Base-by-base conservation (phyloP, 78 protist genomes). In the Cyanophora paradoxa region DNA sequence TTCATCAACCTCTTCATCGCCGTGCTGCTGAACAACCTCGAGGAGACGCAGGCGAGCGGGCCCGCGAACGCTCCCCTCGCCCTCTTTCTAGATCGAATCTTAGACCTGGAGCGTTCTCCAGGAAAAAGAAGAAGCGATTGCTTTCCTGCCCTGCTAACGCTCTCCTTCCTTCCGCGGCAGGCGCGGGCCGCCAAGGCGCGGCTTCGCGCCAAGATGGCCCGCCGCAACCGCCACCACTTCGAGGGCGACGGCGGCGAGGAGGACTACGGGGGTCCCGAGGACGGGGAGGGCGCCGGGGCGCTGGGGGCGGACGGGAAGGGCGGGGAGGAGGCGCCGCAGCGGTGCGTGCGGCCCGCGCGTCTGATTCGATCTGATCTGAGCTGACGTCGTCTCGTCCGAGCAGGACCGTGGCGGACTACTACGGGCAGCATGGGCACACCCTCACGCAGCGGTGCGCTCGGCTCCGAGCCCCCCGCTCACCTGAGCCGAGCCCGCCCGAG, bases 1-100 rank as follows among this genome's bases (percentile, higher is more conserved):
- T 16, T 73, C 52, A 26, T 54, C 44, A 73, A 73, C 44, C 68
- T 73, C 41, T 54, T 73, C 63, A 73, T 54, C 31, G 78, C 78
- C 56, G 78, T 73, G 20, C 14, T 73, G 20, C 42, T 54, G 24
- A 57, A 54, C 44, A 73, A 73, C 31, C 44, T 73, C 42, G n/a
- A n/a, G n/a, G n/a, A n/a, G n/a, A n/a, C n/a, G n/a, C 44, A 73
- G 54, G 33, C 19, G 36, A n/a, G n/a, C n/a, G n/a, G n/a, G n/a
- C n/a, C n/a, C n/a, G n/a, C n/a, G n/a, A n/a, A n/a, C n/a, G n/a
- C n/a, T n/a, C n/a, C n/a, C n/a, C n/a, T n/a, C n/a, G n/a, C n/a
- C n/a, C n/a, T n/a, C n/a, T n/a, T 13, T 33, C 58, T 24, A 41
- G 28, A 26, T 24, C 30, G 17, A 11, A 5, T 7, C 10, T 31